Conservation (phyloP, 257 asterid genomes). For the Ilex asprella region DNA sequence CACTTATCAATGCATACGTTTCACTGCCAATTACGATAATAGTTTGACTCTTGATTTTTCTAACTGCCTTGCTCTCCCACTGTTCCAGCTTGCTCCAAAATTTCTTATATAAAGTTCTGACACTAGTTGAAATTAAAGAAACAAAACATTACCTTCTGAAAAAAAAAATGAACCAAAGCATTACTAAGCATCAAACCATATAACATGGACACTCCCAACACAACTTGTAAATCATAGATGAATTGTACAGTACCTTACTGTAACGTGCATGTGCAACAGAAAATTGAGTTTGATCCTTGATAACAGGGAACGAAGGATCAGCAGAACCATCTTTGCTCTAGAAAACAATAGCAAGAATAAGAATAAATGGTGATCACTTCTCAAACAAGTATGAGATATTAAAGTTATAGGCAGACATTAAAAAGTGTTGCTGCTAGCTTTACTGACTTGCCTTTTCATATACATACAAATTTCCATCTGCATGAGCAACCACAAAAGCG, state of each 20-base stretch:
- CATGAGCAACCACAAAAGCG: slow-evolving; percentile 79
- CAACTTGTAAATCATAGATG: background rate
- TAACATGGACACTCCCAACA: no score
- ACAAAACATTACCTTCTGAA: no score
- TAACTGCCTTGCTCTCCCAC: no score
- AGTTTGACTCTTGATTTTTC: no score
- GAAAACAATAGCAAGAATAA: slow-evolving; percentile 10
- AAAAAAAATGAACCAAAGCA: no score
- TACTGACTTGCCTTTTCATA: slow-evolving; percentile 87
- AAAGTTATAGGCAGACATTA: background rate
- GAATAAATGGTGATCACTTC: slow-evolving; percentile 1
- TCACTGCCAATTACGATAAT: no score
- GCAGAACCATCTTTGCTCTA: slow-evolving; percentile 91
- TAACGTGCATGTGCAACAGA: slow-evolving; percentile 93
- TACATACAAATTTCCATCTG: slow-evolving; percentile 81
- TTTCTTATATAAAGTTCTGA: no score
- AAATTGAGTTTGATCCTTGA: slow-evolving; percentile 93
- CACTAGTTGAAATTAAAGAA: no score
- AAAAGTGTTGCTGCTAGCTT: background rate
- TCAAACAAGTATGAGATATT: background rate
- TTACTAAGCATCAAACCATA: no score
- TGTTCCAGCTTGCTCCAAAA: no score
- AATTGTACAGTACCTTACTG: slow-evolving; percentile 59
- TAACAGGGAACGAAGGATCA: slow-evolving; percentile 89
- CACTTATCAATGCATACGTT: no score